Evolutionary conservation across 768 basidiomycete species (phyloP).

Genomic region (Tulasnella sp.): DNA sequence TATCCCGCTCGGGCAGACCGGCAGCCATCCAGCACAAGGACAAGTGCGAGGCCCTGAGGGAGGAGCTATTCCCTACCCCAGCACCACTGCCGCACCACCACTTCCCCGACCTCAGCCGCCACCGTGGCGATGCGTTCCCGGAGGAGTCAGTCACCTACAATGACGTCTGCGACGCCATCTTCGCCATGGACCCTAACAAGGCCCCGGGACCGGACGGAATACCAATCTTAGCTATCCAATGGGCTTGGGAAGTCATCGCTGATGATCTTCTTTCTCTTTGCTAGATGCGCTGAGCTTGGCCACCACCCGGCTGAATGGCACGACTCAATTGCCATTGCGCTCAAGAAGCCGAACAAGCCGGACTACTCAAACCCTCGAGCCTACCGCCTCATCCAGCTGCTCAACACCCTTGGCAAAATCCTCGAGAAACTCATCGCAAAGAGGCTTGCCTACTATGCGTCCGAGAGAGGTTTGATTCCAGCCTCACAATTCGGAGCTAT

Average conservation of each 20-base stretch:
- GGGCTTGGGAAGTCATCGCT: background rate
- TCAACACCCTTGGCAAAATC: slow-evolving; percentile 28
- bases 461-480: background rate
- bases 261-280: background rate
- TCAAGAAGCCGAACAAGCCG: slow-evolving; percentile 28
- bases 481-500: background rate
- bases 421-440: slow-evolving; percentile 23
- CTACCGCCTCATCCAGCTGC: slow-evolving; percentile 27
- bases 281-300: background rate
- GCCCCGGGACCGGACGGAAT: background rate
- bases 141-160: background rate
- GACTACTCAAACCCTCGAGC: slow-evolving; percentile 30
- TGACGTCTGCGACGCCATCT: background rate
- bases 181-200: background rate
- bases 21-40: no score
- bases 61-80: no score
- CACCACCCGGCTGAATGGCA: no score
- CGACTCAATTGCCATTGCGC: no score
- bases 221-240: background rate
- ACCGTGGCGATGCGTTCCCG: no score
- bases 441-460: slow-evolving; percentile 13
- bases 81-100: no score
- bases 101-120: no score
- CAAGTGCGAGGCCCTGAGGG: no score
- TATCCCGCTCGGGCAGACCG: no score